These are phyloP conservation scores for Fusarium floridanum DNA, from an alignment of 2,329 filamentous ascomycete genomes.

Conservation along the genomic window DNA sequence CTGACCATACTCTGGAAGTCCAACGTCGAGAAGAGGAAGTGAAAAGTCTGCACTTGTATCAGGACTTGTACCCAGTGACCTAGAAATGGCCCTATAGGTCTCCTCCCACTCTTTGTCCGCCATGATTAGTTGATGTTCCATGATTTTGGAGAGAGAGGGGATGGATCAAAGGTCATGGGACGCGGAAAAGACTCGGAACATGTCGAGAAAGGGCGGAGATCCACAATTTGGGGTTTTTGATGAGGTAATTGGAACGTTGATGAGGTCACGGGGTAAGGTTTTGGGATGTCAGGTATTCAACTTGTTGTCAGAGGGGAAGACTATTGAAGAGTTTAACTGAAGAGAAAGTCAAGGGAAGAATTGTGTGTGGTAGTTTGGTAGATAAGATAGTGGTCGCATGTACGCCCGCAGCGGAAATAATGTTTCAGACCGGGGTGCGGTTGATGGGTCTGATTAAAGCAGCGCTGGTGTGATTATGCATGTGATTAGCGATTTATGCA, in stretches of 20 bases:
- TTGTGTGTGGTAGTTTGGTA: neutral
- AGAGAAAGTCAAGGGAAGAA: neutral
- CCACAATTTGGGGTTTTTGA: conserved; percentile 20
- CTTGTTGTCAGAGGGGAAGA: neutral
- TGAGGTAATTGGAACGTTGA: neutral
- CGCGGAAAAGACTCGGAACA: conserved; percentile 32
- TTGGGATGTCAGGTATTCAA: too few species aligned
- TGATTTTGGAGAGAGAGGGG: neutral
- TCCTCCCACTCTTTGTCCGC: conserved; percentile 17
- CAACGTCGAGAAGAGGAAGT: neutral
- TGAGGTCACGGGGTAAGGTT: neutral
- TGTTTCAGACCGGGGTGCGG: neutral
- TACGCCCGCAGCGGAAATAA: neutral
- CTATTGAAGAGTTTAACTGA: neutral
- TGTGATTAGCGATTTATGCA: neutral
- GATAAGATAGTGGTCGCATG: conserved; percentile 5
- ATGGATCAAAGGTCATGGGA: conserved; percentile 25
- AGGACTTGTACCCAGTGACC: conserved; percentile 2
- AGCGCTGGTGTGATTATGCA: neutral
- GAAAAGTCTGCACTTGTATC: conserved; percentile 10
- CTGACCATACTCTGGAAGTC: neutral
- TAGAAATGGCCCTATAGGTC: neutral
- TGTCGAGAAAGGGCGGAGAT: conserved; percentile 39
- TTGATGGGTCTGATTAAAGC: neutral
- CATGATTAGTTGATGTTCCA: conserved; percentile 17